These are phyloP conservation scores for Glebionis coronaria DNA, from an alignment of 129 eudicot species.

Conservation along the genomic window DNA sequence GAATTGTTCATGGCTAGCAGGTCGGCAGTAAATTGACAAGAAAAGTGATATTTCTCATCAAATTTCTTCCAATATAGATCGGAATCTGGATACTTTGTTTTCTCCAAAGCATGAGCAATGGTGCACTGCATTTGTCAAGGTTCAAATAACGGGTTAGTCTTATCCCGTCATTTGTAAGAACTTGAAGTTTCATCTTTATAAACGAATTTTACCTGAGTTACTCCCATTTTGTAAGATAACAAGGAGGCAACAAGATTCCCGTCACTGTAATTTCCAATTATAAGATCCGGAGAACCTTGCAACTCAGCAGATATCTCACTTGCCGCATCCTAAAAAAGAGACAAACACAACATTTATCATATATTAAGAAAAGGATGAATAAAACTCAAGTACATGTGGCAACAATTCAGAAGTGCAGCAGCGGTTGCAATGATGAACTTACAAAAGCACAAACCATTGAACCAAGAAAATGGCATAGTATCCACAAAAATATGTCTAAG, in stretches of 20 bases:
- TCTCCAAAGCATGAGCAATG: conserved; percentile 98
- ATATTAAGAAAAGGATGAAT: neutral
- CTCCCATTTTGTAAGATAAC: conserved; percentile 84
- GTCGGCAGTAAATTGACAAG: conserved; percentile 98
- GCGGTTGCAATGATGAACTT: neutral
- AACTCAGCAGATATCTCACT: conserved; percentile 78
- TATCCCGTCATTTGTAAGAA: conserved; percentile 2
- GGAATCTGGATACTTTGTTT: conserved; percentile 96
- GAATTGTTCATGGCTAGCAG: conserved; percentile 94
- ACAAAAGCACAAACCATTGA: neutral
- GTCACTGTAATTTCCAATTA: conserved; percentile 94
- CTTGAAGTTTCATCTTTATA: conserved; percentile 12
- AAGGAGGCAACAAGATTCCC: conserved; percentile 97
- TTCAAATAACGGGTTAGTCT: neutral
- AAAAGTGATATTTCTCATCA: conserved; percentile 95
- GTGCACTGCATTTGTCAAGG: conserved; percentile 56
- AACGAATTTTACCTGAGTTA: conserved; percentile 65
- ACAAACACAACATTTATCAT: conserved; percentile 11
- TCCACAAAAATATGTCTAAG: neutral
- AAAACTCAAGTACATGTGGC: neutral
- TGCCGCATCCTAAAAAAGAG: conserved; percentile 65
- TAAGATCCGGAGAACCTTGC: conserved; percentile 80
- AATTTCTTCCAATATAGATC: conserved; percentile 83
- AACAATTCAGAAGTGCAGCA: neutral
- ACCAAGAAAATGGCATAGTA: neutral